Base-by-base conservation (phyloP, 73 alveolate species). In the Tetrahymena elliotti region DNA sequence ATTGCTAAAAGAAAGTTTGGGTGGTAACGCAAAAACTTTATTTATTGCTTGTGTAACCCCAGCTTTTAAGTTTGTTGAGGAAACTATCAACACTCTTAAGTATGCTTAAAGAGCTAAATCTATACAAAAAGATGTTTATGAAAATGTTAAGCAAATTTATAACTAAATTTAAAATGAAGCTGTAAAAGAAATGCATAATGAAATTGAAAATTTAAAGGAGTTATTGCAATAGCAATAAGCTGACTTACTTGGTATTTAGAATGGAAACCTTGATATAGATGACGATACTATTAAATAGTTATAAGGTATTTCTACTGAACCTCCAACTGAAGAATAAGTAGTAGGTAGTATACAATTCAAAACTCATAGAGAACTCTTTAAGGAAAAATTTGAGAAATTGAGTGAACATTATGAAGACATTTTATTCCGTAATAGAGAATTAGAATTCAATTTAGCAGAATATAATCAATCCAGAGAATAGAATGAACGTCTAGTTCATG, bases 1-100 rank as follows among this genome's bases (percentile, higher is more conserved):
- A 95, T 53, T 95, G 36, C 37, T 95, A n/a, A 95, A 95, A 93
- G 83, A 95, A 93, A 92, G 96, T 93, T 38, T 95, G 38, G 96
- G 97, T 93, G 97, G 97, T 35, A 95, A 95, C 38, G 88, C 97
- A 18, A 68, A 84, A 40, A 95, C 97, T 27, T 84, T 95, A 38
- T 93, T 95, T 40, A 95, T 95, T 35, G 96, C 97, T 52, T 95
- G 97, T 34, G 84, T 95, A 6, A 93, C 94, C 24, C 95, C 84
- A 37, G 47, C 88, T 37, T 47, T 33, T n/a, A 82, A 34, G n/a
- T 36, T 53, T 18, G 82, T 53, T 38, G 97, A 95, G n/a, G 97
- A 95, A 95, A 95, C 97, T 20, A 93, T 84, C 40, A 95, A 95
- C 35, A 95, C 97, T 27, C 93, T 95, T 31, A 95, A 93, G 35